phyloP scores from a whole-genome alignment of 2,329 filamentous ascomycete species.

The Nemania serpens region DNA sequence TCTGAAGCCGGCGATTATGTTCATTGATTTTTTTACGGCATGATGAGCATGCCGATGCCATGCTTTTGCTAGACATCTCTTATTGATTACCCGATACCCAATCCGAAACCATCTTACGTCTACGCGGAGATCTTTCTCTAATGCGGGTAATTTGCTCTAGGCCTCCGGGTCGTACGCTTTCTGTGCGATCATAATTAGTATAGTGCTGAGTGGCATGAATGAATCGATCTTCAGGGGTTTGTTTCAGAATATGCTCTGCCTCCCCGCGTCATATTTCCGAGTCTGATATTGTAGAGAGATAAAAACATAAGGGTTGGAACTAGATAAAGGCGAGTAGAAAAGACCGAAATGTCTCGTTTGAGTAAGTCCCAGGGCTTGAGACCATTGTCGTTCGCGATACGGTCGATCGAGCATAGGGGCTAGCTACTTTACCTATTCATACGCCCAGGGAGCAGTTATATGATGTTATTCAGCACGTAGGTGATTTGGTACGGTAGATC shows the following conservation, averaged over 20 bases:
- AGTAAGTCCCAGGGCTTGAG: too few relatives aligned
- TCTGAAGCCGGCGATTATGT: slow-evolving; percentile 18
- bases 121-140: slow-evolving; percentile 1
- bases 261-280: neutral
- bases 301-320: too few relatives aligned
- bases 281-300: neutral
- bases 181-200: neutral
- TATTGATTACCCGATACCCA: slow-evolving; percentile 25
- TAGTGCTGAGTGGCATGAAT: neutral
- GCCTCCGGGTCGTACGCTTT: neutral
- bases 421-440: too few relatives aligned
- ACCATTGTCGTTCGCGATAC: too few relatives aligned
- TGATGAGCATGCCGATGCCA: neutral
- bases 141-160: neutral
- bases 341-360: too few relatives aligned
- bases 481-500: too few relatives aligned
- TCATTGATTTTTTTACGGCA: slow-evolving; percentile 6
- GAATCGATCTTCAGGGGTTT: neutral
- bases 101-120: slow-evolving; percentile 16
- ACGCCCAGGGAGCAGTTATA: too few relatives aligned
- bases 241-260: neutral
- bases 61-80: slow-evolving; percentile 14
- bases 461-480: too few relatives aligned
- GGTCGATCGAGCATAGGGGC: too few relatives aligned
- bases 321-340: too few relatives aligned